Evolutionary conservation across 805 yeast species (phyloP), one percentile per base, ranked within the genome.

Genomic region (Lipomyces spencermartinsiae): DNA sequence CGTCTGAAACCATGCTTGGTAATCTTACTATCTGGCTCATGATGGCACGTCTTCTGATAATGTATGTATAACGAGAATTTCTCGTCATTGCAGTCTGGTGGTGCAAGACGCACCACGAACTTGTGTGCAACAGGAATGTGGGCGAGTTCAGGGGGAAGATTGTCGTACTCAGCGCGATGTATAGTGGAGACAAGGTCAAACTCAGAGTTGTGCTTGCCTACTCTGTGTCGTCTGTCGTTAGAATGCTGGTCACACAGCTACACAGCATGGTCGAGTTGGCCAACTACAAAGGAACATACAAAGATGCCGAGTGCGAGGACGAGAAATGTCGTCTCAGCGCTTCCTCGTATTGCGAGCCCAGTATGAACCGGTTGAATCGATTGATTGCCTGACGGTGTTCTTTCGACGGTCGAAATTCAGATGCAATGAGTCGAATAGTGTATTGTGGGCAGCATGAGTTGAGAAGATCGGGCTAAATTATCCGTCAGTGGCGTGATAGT

Each of bases 361-460:
- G 55, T 4, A 71, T 58, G 54, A 33, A 62, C 25, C 68, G 62
- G 61, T 69, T 83, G 73, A 91, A 90, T 71, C 89, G 81, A 73
- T 89, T 91, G 4, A 92, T 75, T 2, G 83, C 82, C 66, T 87
- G 86, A 51, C 92, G 83, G 65, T 88, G 89, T 60, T 91, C 93
- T 75, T 91, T 92, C 31, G 82, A 79, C 5, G 88, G 76, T 49
- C 81, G 80, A 72, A 88, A 82, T 33, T 77, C 74, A 0, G 74
- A 75, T 19, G 84, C 77, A 29, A 81, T 81, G 0, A 96, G 87
- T 63, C 97, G 77, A 19, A 93, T 91, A 0, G 97, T 89, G 76
- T 86, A 91, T 77, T 88, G 83, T 25, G 93, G 83, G 73, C 98
- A 93, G 76, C 98, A 93, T 55, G 86, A 86, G 53, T 93, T 78